Evolutionary conservation across 2,329 filamentous ascomycete species (phyloP).

Genomic region (Ceratocystis albifundus): DNA sequence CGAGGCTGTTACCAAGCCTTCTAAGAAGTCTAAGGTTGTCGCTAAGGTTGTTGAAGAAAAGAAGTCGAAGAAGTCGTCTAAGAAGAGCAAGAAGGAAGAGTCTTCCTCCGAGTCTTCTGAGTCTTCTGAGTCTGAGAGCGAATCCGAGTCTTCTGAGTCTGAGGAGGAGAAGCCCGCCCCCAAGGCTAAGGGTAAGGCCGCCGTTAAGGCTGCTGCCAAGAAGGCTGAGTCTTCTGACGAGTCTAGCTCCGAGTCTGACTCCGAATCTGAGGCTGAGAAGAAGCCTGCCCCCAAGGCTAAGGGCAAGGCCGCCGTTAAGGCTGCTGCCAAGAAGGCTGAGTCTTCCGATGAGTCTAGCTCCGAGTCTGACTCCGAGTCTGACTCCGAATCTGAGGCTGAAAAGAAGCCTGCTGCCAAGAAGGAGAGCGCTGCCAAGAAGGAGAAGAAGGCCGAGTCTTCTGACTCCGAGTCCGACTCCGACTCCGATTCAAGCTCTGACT

Average conservation of each 20-base stretch:
- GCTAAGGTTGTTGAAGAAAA: conserved; percentile 39
- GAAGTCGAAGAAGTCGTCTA: conserved; percentile 32
- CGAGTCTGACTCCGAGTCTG: conserved; percentile 31
- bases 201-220: conserved; percentile 23
- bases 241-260: conserved; percentile 31
- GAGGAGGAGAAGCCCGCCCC: conserved; percentile 28
- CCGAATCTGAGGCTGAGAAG: conserved; percentile 31
- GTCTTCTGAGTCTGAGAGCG: conserved; percentile 31
- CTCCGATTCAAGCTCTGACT: conserved; percentile 30
- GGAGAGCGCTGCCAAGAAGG: conserved; percentile 14
- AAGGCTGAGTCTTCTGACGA: conserved; percentile 31
- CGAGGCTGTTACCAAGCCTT: conserved; percentile 54
- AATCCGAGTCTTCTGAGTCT: conserved; percentile 32
- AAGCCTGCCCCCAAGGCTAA: conserved; percentile 16
- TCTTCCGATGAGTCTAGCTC: conserved; percentile 32
- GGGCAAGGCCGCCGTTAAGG: conserved; percentile 8
- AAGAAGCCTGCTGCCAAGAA: conserved; percentile 17
- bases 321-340: conserved; percentile 32
- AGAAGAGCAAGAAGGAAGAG: conserved; percentile 37
- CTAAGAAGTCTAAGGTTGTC: conserved; percentile 45
- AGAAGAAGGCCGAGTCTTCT: conserved; percentile 27
- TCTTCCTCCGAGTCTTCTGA: conserved; percentile 31
- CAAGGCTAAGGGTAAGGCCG: conserved; percentile 17
- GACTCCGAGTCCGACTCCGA: conserved; percentile 34
- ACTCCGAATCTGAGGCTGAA: conserved; percentile 31